Evolutionary conservation across 805 yeast species (phyloP).

Genomic region (Kodamaea restingae): DNA sequence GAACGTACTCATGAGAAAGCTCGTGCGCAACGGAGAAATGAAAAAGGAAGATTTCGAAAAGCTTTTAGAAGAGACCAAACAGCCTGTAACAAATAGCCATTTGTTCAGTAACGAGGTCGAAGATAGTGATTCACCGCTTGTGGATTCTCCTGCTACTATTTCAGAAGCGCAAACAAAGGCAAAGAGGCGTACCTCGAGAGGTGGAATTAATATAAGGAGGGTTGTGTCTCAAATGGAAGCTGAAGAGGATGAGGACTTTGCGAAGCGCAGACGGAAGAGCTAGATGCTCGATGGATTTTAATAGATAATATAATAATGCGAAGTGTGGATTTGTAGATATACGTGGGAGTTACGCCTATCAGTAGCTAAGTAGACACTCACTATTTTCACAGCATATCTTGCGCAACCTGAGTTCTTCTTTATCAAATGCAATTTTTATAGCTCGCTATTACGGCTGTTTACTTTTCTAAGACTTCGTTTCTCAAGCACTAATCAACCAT

Average conservation of each 20-base stretch:
- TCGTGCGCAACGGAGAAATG: slow-evolving; percentile 32
- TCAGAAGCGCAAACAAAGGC: slow-evolving; percentile 10
- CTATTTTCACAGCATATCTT: too few species aligned
- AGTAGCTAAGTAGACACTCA: too few species aligned
- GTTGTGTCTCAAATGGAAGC: slow-evolving; percentile 8
- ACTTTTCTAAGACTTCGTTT: too few species aligned
- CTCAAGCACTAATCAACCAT: too few species aligned
- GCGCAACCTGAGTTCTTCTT: too few species aligned
- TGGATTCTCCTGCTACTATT: slow-evolving; percentile 7
- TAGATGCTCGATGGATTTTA: slow-evolving; percentile 1
- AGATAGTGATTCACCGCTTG: slow-evolving; percentile 12
- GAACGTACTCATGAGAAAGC: slow-evolving; percentile 35
- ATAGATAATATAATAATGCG: slow-evolving; percentile 5
- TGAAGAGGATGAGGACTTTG: slow-evolving; percentile 3
- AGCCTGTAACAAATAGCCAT: slow-evolving; percentile 30
- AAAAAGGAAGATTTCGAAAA: slow-evolving; percentile 28
- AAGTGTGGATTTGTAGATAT: too few species aligned
- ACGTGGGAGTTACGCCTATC: too few species aligned
- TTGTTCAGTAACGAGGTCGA: slow-evolving; percentile 39
- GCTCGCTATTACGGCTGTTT: too few species aligned
- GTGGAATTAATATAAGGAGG: slow-evolving; percentile 21
- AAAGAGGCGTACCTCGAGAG: slow-evolving; percentile 27
- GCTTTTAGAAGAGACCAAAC: slow-evolving; percentile 30
- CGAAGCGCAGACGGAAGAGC: slow-evolving; percentile 7
- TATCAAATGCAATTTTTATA: too few species aligned